Base-by-base conservation (phyloP, 2,329 filamentous ascomycete species). In the Celoporthe dispersa region DNA sequence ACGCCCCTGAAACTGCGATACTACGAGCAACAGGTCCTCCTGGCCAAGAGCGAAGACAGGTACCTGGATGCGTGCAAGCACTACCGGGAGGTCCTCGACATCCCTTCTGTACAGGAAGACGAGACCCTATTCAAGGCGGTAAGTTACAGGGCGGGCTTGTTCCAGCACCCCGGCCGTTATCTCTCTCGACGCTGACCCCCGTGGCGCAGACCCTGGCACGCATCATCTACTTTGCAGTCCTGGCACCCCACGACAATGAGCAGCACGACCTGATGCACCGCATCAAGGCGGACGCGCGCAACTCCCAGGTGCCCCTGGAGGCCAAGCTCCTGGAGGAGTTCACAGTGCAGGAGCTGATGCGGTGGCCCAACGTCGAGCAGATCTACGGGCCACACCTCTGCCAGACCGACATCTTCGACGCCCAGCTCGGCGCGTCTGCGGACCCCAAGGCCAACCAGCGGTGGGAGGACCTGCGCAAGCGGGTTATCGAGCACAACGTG, bases 401-500 rank as follows among this genome's bases (percentile, higher is more conserved):
- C 82, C 85, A 86, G 75, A 97, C 94, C 11, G 96, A 99, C 79
- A 92, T 99, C 68, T 99, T 99, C 78, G 91, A 93, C 75, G 87
- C 87, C 35, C 84, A 86, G 64, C 80, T 87, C 73, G 85, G 87
- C 73, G 85, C 90, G 74, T 90, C 91, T 7, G 84, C 86, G 44
- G 94, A 98, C 75, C 87, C 91, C 71, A 95, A 97, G 82, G 92
- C 94, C 37, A 84, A 92, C 81, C 89, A 91, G 81, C 89, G 96
- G 79, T 99, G 95, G 94, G 88, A 96, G 79, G 96, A 98, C 79
- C 85, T 99, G 73, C 93, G 96, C 77, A 98, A 98, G 87, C 94
- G 96, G 67, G 96, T 99, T 72, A 99, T 99, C 77, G 96, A 99
- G 85, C 96, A 99, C 84, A 99, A 99, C 75, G 95, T 99, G 67